These are phyloP conservation scores for Domatiomyces globalis DNA, from an alignment of 2,329 filamentous ascomycete genomes.

Conservation along the genomic window DNA sequence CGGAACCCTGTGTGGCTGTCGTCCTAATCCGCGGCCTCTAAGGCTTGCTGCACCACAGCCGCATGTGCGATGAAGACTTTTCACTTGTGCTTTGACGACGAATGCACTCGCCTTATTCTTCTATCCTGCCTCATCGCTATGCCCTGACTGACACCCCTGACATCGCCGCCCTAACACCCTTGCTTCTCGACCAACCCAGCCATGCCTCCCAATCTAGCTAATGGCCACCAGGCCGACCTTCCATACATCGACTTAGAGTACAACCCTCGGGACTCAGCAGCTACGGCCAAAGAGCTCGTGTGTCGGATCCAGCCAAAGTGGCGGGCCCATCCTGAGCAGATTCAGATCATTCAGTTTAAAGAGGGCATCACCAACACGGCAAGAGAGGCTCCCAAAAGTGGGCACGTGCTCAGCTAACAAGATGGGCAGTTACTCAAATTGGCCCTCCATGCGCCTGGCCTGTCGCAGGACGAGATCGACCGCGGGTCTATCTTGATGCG, in stretches of 20 bases:
- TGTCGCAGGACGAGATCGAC: slow-evolving; percentile 65
- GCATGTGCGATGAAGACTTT: neutral
- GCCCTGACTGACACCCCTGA: neutral
- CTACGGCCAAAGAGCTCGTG: slow-evolving; percentile 66
- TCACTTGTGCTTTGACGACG: neutral
- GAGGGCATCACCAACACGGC: slow-evolving; percentile 96
- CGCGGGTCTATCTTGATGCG: slow-evolving; percentile 74
- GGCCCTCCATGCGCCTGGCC: slow-evolving; percentile 41
- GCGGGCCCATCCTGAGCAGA: slow-evolving; percentile 54
- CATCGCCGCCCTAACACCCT: neutral
- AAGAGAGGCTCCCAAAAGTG: slow-evolving; percentile 22
- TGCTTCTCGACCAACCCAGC: neutral
- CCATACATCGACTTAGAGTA: slow-evolving; percentile 59
- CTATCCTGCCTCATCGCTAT: neutral
- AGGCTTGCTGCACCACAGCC: too few relatives aligned
- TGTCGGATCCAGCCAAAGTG: slow-evolving; percentile 71
- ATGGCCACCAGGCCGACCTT: slow-evolving; percentile 6
- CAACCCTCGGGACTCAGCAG: slow-evolving; percentile 59
- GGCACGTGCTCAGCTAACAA: slow-evolving; percentile 19
- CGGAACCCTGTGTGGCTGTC: neutral
- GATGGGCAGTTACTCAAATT: slow-evolving; percentile 36
- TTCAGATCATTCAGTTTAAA: slow-evolving; percentile 83
- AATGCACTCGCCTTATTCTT: neutral
- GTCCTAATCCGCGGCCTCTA: neutral
- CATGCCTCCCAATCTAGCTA: slow-evolving; percentile 7